Base-by-base conservation (phyloP, 371 early-diverging fungal genomes). In the Apophysomyces trapeziformis region DNA sequence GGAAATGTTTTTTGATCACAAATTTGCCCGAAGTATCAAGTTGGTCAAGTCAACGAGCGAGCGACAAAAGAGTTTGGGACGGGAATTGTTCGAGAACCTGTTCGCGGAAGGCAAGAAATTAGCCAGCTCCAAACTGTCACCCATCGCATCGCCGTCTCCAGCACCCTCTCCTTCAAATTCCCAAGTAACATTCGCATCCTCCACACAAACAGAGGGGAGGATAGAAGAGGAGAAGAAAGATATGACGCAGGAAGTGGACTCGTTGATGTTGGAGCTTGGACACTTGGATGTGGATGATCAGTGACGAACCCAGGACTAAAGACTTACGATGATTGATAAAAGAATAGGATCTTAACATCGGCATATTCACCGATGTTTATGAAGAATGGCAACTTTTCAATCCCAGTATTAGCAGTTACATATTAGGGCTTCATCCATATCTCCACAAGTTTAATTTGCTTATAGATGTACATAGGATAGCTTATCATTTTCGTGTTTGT, bases 1-100 rank as follows among this genome's bases (percentile, higher is more conserved):
- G 46, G 90, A 91, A 65, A 79, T 77, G 66, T 86, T 91, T 57
- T 90, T 92, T 64, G 86, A 90, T 47, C 73, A 81, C n/a, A 86
- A 79, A 32, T 91, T 92, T 58, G 72, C 82, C 0, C 68, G 72
- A 36, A 88, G 90, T 50, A 90, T 91, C 71, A 77, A 78, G 60
- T 73, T 91, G 7, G 80, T 82, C n/a, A 85, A 90, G 61, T 81
- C 87, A 3, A 65, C 84, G 11, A 80, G 83, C 39, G 80, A 83
- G 47, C 70, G 71, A n/a, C 80, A 76, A 68, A 82, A 77, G 76
- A 76, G 78, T 44, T 66, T 87, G 26, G 87, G 85, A 4, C 77
- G 83, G 7, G 87, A 87, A 63, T 68, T 87, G 41, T 87, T 87
- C 70, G 86, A 87, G 38, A 82, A 82, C 41, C 65, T 87, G 46